These are phyloP conservation scores for Blepharisma undulans DNA, from an alignment of 169 alveolate species.

Conservation along the genomic window DNA sequence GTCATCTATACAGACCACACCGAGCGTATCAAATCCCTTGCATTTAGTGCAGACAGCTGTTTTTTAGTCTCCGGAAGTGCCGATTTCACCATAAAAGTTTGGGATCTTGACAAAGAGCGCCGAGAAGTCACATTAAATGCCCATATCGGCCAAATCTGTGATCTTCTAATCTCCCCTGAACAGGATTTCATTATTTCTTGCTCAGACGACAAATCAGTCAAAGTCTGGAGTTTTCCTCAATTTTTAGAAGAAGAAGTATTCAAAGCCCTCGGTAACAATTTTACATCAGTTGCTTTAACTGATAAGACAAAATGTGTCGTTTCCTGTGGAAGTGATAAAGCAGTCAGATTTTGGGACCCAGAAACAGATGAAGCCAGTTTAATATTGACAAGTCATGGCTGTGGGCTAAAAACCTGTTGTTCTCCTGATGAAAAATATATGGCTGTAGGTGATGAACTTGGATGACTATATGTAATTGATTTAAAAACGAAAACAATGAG, in stretches of 20 bases:
- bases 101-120: constrained; percentile 28
- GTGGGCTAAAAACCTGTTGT: neutral
- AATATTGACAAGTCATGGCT: neutral
- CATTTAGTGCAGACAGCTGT: neutral
- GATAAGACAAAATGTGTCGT: neutral
- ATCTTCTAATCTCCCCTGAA: constrained; percentile 75
- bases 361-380: neutral
- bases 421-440: neutral
- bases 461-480: neutral
- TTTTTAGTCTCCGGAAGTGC: constrained; percentile 24
- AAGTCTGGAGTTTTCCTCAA: constrained; percentile 77
- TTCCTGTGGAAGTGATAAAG: constrained; percentile 13
- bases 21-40: neutral
- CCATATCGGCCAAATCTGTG: constrained; percentile 82
- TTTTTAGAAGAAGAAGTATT: constrained; percentile 69
- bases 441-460: constrained; percentile 21
- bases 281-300: neutral
- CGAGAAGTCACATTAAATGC: constrained; percentile 56
- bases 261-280: constrained; percentile 61
- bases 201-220: constrained; percentile 87
- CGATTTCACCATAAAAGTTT: constrained; percentile 9
- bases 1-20: neutral
- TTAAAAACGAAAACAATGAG: neutral
- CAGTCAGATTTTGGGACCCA: neutral
- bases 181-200: constrained; percentile 77